These are phyloP conservation scores for Agaricus sinodeliciosus DNA, from an alignment of 768 basidiomycete species.

Conservation along the genomic window DNA sequence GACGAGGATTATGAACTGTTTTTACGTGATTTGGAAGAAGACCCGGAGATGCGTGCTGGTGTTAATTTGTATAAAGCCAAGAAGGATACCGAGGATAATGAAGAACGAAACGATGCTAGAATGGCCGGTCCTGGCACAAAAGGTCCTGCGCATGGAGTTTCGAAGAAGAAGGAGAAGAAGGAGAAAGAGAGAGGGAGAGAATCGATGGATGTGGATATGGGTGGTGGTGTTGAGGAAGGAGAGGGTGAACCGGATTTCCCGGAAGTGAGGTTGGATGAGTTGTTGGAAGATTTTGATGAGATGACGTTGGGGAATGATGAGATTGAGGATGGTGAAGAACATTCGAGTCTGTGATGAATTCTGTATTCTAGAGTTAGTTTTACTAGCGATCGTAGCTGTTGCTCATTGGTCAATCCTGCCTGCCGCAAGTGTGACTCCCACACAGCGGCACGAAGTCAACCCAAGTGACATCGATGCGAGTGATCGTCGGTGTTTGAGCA, in stretches of 20 bases:
- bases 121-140: slow-evolving; percentile 42
- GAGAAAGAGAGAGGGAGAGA: slow-evolving; percentile 36
- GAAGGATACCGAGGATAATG: slow-evolving; percentile 16
- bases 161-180: slow-evolving; percentile 20
- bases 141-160: slow-evolving; percentile 9
- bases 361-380: not conserved
- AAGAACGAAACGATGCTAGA: slow-evolving; percentile 30
- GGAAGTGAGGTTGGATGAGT: slow-evolving; percentile 74
- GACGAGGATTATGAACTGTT: slow-evolving; percentile 97
- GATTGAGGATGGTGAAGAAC: slow-evolving; percentile 14
- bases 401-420: no score
- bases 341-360: not conserved
- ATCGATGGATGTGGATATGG: slow-evolving; percentile 32
- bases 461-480: no score
- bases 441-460: no score
- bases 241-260: slow-evolving; percentile 87
- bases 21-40: slow-evolving; percentile 90
- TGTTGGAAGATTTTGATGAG: slow-evolving; percentile 89
- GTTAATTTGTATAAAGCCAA: slow-evolving; percentile 77
- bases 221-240: slow-evolving; percentile 65
- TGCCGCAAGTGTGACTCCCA: no score
- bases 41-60: slow-evolving; percentile 79
- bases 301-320: slow-evolving; percentile 58
- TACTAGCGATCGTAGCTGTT: no score
- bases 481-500: no score